Percentiles rank a stretch among this genome's conserved stretches.
Conservation (phyloP, 306 rosid genomes). For the Gastrolobium bilobum region DNA sequence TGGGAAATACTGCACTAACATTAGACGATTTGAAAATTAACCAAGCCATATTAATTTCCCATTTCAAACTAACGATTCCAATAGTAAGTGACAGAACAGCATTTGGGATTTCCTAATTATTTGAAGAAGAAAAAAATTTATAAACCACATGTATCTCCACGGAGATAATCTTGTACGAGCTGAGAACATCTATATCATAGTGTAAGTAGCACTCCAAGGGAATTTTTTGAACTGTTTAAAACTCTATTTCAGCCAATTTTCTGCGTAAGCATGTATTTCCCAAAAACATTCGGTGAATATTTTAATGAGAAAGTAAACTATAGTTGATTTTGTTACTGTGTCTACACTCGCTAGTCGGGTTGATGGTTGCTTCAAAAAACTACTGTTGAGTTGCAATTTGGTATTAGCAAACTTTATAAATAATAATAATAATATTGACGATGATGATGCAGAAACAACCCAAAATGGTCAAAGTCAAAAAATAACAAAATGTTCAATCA, state of each 20-base stretch:
- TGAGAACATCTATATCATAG: too few relatives aligned
- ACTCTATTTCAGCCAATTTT: background rate
- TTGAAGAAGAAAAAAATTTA: too few relatives aligned
- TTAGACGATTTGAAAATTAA: slow-evolving; percentile 4
- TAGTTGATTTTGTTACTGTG: background rate
- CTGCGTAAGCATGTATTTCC: background rate
- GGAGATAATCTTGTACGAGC: too few relatives aligned
- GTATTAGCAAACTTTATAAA: background rate
- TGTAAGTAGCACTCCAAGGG: too few relatives aligned
- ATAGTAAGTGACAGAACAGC: background rate
- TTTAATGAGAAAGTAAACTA: slow-evolving; percentile 9
- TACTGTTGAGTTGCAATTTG: background rate
- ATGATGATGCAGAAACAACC: slow-evolving; percentile 16
- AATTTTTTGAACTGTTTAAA: background rate
- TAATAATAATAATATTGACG: background rate
- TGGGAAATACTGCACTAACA: background rate
- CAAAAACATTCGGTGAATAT: background rate
- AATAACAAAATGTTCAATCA: slow-evolving; percentile 3
- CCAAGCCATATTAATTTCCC: background rate
- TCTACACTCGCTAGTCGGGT: too few relatives aligned
- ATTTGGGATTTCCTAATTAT: slow-evolving; percentile 2
- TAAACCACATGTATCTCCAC: too few relatives aligned
- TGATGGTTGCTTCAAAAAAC: background rate
- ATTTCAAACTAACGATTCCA: background rate
- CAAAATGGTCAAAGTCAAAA: slow-evolving; percentile 41